Evolutionary conservation across 2,329 filamentous ascomycete genomes (phyloP), one percentile per base, ranked within the genome.

Genomic region (Apiospora kogelbergensis): DNA sequence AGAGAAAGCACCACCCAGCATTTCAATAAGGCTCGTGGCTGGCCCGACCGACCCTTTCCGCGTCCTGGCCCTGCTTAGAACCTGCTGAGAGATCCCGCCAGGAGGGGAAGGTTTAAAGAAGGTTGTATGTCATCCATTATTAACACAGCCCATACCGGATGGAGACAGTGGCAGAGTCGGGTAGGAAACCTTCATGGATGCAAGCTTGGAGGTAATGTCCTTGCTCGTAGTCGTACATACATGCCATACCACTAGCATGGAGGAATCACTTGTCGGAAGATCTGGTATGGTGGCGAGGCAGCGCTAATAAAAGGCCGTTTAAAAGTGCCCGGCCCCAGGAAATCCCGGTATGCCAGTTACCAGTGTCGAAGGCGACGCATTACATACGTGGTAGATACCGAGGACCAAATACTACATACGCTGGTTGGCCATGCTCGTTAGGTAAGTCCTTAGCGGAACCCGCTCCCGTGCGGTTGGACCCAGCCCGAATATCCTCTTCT

Each of bases 111-210:
- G 53, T 60, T 60, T 60, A 30, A 60, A 60, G 53, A 60, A 60
- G 53, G 53, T 37, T 60, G 53, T 60, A 60, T 60, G 53, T 37
- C 53, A 60, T 60, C 53, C 53, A 60, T 60, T 37, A 60, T 60
- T 37, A 60, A 60, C 48, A 15, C 48, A 17, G 15, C 17, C 48
- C 48, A 57, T 60, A n/a, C 53, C 53, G n/a, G 30, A 60, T 37
- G 10, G 17, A 60, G 53, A 42, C 17, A 42, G 40, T 15, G 13
- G 45, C 13, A 46, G n/a, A 46, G n/a, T 53, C 53, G 53, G 53
- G 53, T 60, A 37, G 53, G 53, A 60, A 60, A 60, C 53, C 30
- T 60, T 60, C 53, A 37, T 60, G 53, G 53, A 37, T n/a, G 48
- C 13, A 17, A 30, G 24, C 48, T 30, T 30, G 26, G 26, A 57